Evolutionary conservation across 306 rosid genomes (phyloP), one percentile per base, ranked within the genome.

Genomic region (Mimosa bimucronata): DNA sequence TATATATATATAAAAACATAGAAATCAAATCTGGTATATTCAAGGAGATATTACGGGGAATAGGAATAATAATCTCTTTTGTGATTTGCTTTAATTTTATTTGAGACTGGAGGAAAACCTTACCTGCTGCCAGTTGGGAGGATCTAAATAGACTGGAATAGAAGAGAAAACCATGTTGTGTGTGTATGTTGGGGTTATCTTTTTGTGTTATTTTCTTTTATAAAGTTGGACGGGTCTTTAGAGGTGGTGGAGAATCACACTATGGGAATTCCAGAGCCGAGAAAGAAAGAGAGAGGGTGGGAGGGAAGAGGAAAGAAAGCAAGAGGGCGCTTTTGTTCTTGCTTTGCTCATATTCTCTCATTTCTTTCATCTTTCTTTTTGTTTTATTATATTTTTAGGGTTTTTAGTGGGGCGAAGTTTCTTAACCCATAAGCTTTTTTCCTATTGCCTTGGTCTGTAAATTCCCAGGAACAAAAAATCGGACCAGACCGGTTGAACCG

Each of bases 101-200:
- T 73, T 66, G 72, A 60, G 75, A 80, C 66, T 60, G 5, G 70
- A 74, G 71, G 76, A 83, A 85, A 85, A 80, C 71, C 88, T 83
- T 87, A 92, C 97, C 94, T 90, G 97, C 26, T 88, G 92, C 93
- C 93, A 92, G 86, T 87, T 90, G 86, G 88, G 90, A 86, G 94
- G 86, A 87, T 92, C 94, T 88, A 92, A 88, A 90, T 87, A 92
- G 86, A 86, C 82, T 83, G 94, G 97, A 90, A 81, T 83, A 73
- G 94, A 88, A 66, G 97, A 83, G 89, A 90, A 90, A 87, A 88
- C 94, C 97, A 92, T 92, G 90, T 88, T 68, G 82, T 64, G 80
- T 30, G 38, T 34, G 38, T 34, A 1, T 34, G 38, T 2, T 34
- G 38, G 38, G 65, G 65, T 40, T 67, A 40, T 74, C 78, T 73